phyloP scores from a whole-genome alignment of 805 yeast species.

The Wilhelminamyces savonicus region DNA sequence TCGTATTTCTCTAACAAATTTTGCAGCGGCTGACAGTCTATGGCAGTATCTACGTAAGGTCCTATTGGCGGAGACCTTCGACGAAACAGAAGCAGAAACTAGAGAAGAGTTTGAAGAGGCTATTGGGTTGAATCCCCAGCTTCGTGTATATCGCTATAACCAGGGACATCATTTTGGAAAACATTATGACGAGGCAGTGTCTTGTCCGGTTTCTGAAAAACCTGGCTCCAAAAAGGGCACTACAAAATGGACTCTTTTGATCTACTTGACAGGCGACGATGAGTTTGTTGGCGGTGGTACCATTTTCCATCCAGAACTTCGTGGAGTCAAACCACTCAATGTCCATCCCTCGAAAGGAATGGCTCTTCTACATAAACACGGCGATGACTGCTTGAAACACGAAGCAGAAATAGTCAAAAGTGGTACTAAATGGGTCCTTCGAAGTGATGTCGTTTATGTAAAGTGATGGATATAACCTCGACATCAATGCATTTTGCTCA shows the following conservation, averaged over 20 bases:
- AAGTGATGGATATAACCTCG: no score
- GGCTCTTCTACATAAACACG: slow-evolving; percentile 60
- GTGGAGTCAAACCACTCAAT: slow-evolving; percentile 17
- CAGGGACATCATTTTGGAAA: slow-evolving; percentile 55
- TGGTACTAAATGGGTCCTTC: slow-evolving; percentile 57
- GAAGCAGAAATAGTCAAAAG: slow-evolving; percentile 46
- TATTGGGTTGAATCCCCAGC: slow-evolving; percentile 47
- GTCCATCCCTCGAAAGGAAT: slow-evolving; percentile 48
- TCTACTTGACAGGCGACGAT: slow-evolving; percentile 52
- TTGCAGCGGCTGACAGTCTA: slow-evolving; percentile 26
- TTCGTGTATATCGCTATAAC: slow-evolving; percentile 48
- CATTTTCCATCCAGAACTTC: slow-evolving; percentile 35
- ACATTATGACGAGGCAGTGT: slow-evolving; percentile 56
- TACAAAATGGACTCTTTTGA: slow-evolving; percentile 55
- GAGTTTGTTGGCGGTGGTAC: slow-evolving; percentile 58
- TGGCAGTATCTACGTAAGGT: slow-evolving; percentile 37
- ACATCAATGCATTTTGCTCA: no score
- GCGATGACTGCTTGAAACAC: slow-evolving; percentile 56
- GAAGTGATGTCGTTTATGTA: slow-evolving; percentile 47
- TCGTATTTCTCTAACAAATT: slow-evolving; percentile 37
- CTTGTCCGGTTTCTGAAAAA: slow-evolving; percentile 18
- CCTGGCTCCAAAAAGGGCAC: slow-evolving; percentile 21
- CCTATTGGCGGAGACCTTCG: no score
- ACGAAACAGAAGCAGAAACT: slow-evolving; percentile 22
- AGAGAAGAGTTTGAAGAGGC: slow-evolving; percentile 31